A percentile compares a stretch with the other conserved stretches of the same genome.
These are phyloP conservation scores for Peronosclerospora sorghi DNA, from an alignment of 352 stramenopile species.

Conservation along the genomic window DNA sequence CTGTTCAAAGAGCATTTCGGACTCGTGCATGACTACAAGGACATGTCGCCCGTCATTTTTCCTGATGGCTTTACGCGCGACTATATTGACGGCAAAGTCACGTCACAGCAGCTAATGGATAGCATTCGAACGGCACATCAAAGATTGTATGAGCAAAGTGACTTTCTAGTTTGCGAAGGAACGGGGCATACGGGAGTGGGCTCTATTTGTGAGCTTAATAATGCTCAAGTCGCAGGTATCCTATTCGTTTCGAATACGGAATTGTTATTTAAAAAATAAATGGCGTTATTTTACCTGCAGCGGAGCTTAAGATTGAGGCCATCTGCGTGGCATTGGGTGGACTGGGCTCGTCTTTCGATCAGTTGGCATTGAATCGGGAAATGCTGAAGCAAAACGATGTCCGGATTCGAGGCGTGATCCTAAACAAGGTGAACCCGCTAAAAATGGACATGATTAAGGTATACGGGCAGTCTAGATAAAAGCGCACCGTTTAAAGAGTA, in stretches of 20 bases:
- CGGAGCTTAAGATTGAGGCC: slow-evolving; percentile 70
- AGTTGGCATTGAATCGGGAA: slow-evolving; percentile 77
- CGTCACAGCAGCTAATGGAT: slow-evolving; percentile 60
- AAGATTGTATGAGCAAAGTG: slow-evolving; percentile 70
- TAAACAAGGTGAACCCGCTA: slow-evolving; percentile 82
- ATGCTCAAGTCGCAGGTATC: slow-evolving; percentile 78
- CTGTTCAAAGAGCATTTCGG: slow-evolving; percentile 95
- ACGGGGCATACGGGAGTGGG: slow-evolving; percentile 88
- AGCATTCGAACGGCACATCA: slow-evolving; percentile 76
- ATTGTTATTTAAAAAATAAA: no score
- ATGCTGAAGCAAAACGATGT: slow-evolving; percentile 73
- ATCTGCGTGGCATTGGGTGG: slow-evolving; percentile 72
- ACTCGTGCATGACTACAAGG: slow-evolving; percentile 91
- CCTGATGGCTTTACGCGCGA: slow-evolving; percentile 93
- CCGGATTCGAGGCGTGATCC: slow-evolving; percentile 63
- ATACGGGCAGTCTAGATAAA: background rate
- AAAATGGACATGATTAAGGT: slow-evolving; percentile 89
- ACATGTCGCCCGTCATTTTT: slow-evolving; percentile 98
- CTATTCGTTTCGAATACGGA: background rate
- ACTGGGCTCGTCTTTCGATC: slow-evolving; percentile 77
- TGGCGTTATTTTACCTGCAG: slow-evolving; percentile 20
- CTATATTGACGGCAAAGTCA: slow-evolving; percentile 93
- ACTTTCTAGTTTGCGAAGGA: slow-evolving; percentile 93
- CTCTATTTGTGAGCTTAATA: slow-evolving; percentile 87
- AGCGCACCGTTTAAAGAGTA: no score